A percentile compares a stretch with the other conserved stretches of the same genome.
phyloP scores from a whole-genome alignment of 2,329 filamentous ascomycete genomes.

The Ophiognomonia clavigignenti-juglandacearum region DNA sequence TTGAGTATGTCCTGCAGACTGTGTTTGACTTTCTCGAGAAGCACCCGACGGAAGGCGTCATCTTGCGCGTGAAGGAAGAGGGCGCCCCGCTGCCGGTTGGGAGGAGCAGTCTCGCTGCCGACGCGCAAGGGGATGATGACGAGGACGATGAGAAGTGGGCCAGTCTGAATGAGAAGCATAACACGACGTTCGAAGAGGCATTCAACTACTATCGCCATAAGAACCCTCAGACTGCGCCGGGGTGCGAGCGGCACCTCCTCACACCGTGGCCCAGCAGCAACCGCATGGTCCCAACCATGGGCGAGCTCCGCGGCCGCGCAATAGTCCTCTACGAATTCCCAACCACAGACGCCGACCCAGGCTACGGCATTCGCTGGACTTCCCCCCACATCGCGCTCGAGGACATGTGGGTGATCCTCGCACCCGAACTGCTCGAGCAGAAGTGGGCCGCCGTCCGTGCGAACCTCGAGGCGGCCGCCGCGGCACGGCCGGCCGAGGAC shows the following conservation, averaged over 20 bases:
- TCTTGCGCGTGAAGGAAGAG: conserved; percentile 48
- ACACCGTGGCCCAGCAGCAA: conserved; percentile 16
- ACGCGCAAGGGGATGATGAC: too few relatives aligned
- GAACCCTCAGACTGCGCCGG: conserved; percentile 28
- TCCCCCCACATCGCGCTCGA: conserved; percentile 40
- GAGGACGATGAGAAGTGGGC: too few relatives aligned
- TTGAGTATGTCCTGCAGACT: conserved; percentile 36
- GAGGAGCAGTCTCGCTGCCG: conserved; percentile 3
- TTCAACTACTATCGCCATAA: conserved; percentile 36
- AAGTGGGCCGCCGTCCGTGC: conserved; percentile 41
- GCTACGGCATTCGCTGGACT: conserved; percentile 42
- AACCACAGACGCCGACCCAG: conserved; percentile 19
- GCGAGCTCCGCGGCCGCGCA: conserved; percentile 39
- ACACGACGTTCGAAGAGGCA: conserved; percentile 38
- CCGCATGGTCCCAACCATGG: conserved; percentile 36
- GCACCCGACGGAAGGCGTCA: conserved; percentile 40
- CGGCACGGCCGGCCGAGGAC: conserved; percentile 27
- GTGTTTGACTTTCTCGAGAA: conserved; percentile 40
- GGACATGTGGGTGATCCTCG: conserved; percentile 41
- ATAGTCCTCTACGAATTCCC: conserved; percentile 46
- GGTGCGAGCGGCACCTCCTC: conserved; percentile 31
- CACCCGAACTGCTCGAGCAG: conserved; percentile 36
- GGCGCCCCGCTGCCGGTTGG: conserved; percentile 26
- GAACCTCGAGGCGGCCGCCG: conserved; percentile 34
- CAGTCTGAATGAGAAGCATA: conserved; percentile 23